Evolutionary conservation across 116 monocot species (phyloP), one percentile per base, ranked within the genome.

Genomic region (Trichopus zeylanicus): DNA sequence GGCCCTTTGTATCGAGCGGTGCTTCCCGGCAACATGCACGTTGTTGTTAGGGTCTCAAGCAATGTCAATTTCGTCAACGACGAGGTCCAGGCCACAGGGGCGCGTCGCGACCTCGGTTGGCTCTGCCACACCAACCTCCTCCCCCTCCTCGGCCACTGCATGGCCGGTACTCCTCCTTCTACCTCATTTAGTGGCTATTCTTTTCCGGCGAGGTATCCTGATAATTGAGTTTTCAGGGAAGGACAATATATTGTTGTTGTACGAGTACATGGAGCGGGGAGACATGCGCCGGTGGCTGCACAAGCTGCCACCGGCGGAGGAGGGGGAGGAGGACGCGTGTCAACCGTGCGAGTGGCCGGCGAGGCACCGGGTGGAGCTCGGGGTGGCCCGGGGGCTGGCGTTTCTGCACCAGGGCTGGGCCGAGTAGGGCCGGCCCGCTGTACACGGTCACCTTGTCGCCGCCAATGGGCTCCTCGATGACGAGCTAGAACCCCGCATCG

Each of bases 361-460:
- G 18, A 75, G 94, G 8, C 82, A 88, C 74, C 65, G 73, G 20
- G 83, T 94, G 49, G 78, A 67, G 4, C 71, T 89, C 5, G 86
- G 86, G 0, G 46, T 86, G 15, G 94, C 94, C 0, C 77, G 89
- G 1, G 89, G 83, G 6, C 72, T 94, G 9, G 86, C 89, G 0
- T 89, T 89, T 71, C 89, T 89, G 38, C 94, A 94, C 75, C 89
- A 94, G 31, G 88, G 85, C 3, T 85, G 85, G 85, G 73, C 71
- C 1, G 82, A 79, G 26, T 69, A 81, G 15, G 46, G 56, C 49
- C 57, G 59, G 9, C 73, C 86, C n/a, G 66, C 83, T 21, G 83
- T 83, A 49, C 93, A 93, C 78, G 83, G 81, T 15, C 75, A 70
- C 58, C 66, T 94, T 29, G 71, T 69, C 13, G 62, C 82, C 0